Evolutionary conservation across 169 alveolate genomes (phyloP).

Genomic region (Cryptosporidium bovis): DNA sequence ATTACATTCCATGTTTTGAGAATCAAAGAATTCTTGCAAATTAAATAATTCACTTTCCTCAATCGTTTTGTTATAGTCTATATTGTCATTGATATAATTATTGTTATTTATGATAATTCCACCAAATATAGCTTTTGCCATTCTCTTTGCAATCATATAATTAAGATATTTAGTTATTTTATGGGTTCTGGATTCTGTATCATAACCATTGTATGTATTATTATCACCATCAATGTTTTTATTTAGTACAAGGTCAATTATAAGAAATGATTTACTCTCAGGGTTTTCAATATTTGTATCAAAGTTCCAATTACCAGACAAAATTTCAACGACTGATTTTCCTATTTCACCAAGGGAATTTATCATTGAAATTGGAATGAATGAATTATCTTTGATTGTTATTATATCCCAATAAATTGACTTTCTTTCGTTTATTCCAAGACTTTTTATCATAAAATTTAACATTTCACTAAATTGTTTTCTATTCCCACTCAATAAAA

Average conservation of each 20-base stretch:
- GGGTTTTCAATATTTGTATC: neutral
- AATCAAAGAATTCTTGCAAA: neutral
- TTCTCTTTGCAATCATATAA: conserved; percentile 33
- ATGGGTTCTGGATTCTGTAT: neutral
- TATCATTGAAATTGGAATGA: conserved; percentile 47
- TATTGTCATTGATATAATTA: neutral
- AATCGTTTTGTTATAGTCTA: no score
- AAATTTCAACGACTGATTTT: neutral
- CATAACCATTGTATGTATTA: neutral
- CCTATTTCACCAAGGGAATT: conserved; percentile 56
- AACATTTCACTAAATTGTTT: conserved; percentile 19
- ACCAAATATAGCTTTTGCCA: conserved; percentile 39
- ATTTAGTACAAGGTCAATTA: neutral
- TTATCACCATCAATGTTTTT: neutral
- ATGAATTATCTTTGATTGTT: neutral
- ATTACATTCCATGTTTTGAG: conserved; percentile 3
- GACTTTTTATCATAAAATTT: neutral
- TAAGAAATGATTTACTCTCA: conserved; percentile 2
- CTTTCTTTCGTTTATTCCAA: conserved; percentile 8
- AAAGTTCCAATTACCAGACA: conserved; percentile 15
- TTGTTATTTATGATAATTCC: conserved; percentile 23
- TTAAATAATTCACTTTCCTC: neutral
- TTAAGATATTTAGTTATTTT: conserved; percentile 22
- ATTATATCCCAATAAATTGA: conserved; percentile 46
- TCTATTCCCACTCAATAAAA: neutral